Conservation (phyloP, 2,329 filamentous ascomycete genomes). For the Penicillium sp. region DNA sequence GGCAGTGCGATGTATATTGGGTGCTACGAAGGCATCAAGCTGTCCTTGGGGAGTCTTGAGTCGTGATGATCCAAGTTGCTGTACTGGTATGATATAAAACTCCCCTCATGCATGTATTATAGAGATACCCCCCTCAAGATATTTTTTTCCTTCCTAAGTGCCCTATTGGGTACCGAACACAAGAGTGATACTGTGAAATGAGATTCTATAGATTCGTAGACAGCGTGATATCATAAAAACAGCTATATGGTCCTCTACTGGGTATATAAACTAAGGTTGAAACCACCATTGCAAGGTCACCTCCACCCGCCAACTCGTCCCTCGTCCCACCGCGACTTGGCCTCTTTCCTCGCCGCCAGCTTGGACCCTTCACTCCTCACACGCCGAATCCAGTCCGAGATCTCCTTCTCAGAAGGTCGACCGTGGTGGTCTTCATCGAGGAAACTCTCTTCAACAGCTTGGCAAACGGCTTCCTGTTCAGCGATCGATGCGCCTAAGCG, state of each 20-base stretch:
- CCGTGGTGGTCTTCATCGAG: slow-evolving; percentile 64
- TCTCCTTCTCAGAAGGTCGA: slow-evolving; percentile 76
- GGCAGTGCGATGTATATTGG: slow-evolving; percentile 14
- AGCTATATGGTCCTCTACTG: neutral
- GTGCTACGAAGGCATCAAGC: slow-evolving; percentile 29
- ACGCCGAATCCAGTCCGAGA: slow-evolving; percentile 79
- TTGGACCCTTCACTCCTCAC: slow-evolving; percentile 80
- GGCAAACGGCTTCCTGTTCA: slow-evolving; percentile 81
- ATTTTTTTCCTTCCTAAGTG: too few species aligned
- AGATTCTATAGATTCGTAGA: slow-evolving; percentile 4
- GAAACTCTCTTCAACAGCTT: slow-evolving; percentile 90
- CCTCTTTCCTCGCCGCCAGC: slow-evolving; percentile 79
- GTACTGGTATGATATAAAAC: neutral
- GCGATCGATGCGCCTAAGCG: slow-evolving; percentile 73
- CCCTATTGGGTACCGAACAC: too few species aligned
- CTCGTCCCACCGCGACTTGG: slow-evolving; percentile 94
- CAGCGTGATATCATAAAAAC: too few species aligned
- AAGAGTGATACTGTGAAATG: too few species aligned
- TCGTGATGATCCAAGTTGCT: neutral
- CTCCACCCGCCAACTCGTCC: slow-evolving; percentile 94
- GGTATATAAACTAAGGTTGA: slow-evolving; percentile 1
- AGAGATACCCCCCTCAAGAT: slow-evolving; percentile 1
- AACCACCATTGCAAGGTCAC: slow-evolving; percentile 51
- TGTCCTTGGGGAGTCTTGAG: slow-evolving; percentile 11
- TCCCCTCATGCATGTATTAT: neutral